Conservation (phyloP, 2,329 filamentous ascomycete genomes). For the Penicillium sclerotigenum region DNA sequence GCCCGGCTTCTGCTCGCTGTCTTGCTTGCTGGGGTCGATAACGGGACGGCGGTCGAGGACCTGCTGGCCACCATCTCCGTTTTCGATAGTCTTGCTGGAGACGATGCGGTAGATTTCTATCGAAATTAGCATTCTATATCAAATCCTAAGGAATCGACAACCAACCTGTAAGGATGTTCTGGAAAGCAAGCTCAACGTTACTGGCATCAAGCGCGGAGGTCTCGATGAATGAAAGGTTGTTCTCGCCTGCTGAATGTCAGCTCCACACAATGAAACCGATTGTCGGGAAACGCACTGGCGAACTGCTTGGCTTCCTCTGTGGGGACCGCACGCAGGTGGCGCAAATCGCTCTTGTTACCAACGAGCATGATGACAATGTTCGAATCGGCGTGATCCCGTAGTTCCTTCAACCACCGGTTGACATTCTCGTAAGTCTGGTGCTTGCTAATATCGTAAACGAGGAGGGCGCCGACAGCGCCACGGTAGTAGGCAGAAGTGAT, state of each 20-base stretch:
- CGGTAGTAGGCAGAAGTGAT: conserved; percentile 99
- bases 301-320: conserved; percentile 98
- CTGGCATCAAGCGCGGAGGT: conserved; percentile 97
- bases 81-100: conserved; percentile 93
- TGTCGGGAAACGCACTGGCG: conserved; percentile 64
- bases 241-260: conserved; percentile 67
- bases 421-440: conserved; percentile 99
- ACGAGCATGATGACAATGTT: conserved; percentile 99
- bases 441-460: conserved; percentile 99
- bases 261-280: neutral
- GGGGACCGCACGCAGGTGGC: conserved; percentile 91
- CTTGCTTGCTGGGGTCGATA: conserved; percentile 79
- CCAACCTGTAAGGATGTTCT: conserved; percentile 97
- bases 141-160: conserved; percentile 16
- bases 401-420: conserved; percentile 97
- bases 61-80: conserved; percentile 75
- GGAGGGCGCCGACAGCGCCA: conserved; percentile 91
- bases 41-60: conserved; percentile 73
- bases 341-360: conserved; percentile 99
- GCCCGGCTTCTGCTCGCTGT: conserved; percentile 67
- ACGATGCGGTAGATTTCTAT: conserved; percentile 99
- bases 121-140: conserved; percentile 4
- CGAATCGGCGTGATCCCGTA: conserved; percentile 94
- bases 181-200: conserved; percentile 98
- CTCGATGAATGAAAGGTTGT: conserved; percentile 98